Conservation (phyloP, 2,329 filamentous ascomycete genomes). For the Cladosporium sp. region DNA sequence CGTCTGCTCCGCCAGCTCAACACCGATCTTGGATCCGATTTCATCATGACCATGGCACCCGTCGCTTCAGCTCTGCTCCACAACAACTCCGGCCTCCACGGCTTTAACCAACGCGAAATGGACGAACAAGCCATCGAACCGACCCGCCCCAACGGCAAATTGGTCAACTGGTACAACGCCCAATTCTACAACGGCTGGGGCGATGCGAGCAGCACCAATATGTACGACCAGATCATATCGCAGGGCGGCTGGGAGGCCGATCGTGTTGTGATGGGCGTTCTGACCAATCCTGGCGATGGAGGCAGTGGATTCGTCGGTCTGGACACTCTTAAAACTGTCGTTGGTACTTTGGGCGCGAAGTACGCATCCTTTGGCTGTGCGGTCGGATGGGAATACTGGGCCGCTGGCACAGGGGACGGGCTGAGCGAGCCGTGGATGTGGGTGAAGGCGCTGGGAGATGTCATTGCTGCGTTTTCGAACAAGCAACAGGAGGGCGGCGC, state of each 20-base stretch:
- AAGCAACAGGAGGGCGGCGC: neutral
- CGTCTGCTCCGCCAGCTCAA: constrained; percentile 24
- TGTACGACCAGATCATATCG: constrained; percentile 25
- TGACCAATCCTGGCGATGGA: constrained; percentile 24
- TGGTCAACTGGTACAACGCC: constrained; percentile 28
- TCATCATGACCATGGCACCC: constrained; percentile 31
- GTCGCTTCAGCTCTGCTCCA: constrained; percentile 24
- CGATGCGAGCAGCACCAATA: constrained; percentile 20
- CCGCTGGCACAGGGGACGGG: constrained; percentile 18
- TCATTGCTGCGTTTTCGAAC: neutral
- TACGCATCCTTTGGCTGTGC: constrained; percentile 24
- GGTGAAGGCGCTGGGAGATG: constrained; percentile 5
- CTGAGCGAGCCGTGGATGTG: neutral
- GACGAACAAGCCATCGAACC: constrained; percentile 21
- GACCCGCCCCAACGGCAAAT: constrained; percentile 23
- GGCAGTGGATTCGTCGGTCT: constrained; percentile 25
- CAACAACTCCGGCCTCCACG: constrained; percentile 19
- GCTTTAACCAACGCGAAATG: constrained; percentile 22
- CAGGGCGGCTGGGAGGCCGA: constrained; percentile 20
- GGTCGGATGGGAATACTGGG: constrained; percentile 30
- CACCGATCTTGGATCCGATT: constrained; percentile 25
- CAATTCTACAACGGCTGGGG: constrained; percentile 32
- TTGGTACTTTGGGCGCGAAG: constrained; percentile 20
- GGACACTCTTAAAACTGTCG: constrained; percentile 17
- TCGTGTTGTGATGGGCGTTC: constrained; percentile 25